These are phyloP conservation scores for Sambucus nigra DNA, from an alignment of 129 eudicot species.

Conservation along the genomic window DNA sequence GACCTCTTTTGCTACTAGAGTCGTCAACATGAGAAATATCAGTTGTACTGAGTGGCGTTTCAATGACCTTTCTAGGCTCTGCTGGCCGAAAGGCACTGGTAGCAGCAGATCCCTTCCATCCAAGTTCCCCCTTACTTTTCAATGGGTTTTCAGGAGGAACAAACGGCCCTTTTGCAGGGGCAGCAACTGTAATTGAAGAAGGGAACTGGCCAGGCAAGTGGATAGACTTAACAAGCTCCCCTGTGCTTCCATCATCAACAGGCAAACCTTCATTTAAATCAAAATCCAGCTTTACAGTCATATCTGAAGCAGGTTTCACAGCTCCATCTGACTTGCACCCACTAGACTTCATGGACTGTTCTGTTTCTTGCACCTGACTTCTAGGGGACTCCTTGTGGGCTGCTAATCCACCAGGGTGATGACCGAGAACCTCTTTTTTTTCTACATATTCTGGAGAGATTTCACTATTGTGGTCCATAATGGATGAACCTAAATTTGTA, in stretches of 20 bases:
- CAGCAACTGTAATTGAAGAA: slow-evolving; percentile 68
- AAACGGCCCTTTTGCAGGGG: slow-evolving; percentile 92
- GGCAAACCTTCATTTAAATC: slow-evolving; percentile 82
- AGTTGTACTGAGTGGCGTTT: slow-evolving; percentile 6
- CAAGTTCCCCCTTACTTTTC: slow-evolving; percentile 63
- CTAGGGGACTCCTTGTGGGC: background rate
- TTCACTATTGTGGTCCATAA: slow-evolving; percentile 8
- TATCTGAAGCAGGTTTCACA: slow-evolving; percentile 20
- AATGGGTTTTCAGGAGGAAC: slow-evolving; percentile 62
- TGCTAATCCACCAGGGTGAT: background rate
- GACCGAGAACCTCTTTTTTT: slow-evolving; percentile 9
- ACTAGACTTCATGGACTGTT: slow-evolving; percentile 9
- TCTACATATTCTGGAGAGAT: slow-evolving; percentile 7
- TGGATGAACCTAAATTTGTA: background rate
- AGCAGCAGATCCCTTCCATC: slow-evolving; percentile 98
- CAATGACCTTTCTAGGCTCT: slow-evolving; percentile 57
- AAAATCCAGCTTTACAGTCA: slow-evolving; percentile 46
- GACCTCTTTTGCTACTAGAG: slow-evolving; percentile 29
- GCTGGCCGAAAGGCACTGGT: slow-evolving; percentile 98
- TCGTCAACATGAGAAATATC: slow-evolving; percentile 22
- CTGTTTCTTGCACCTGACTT: slow-evolving; percentile 18
- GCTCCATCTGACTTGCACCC: slow-evolving; percentile 16
- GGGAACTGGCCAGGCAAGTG: slow-evolving; percentile 27
- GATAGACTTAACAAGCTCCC: slow-evolving; percentile 30
- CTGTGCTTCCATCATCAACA: slow-evolving; percentile 58